Evolutionary conservation across 768 basidiomycete species (phyloP).

Genomic region (Leccinum subgranulosum): DNA sequence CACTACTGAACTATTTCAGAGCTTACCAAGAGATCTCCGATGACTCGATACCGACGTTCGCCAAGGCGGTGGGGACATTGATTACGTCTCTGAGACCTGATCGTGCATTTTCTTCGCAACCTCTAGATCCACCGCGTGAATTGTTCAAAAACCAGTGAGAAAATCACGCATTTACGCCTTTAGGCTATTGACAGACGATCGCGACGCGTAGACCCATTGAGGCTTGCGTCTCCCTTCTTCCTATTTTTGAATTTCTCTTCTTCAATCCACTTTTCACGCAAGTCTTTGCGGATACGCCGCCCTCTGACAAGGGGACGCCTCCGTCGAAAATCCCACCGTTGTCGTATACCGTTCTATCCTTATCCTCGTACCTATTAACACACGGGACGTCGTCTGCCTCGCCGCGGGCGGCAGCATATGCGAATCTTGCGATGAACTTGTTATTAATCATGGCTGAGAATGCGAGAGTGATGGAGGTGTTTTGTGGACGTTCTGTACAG

Average conservation of each 20-base stretch:
- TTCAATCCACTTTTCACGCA: slow-evolving; percentile 47
- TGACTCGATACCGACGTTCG: slow-evolving; percentile 49
- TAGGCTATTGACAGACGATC: neutral
- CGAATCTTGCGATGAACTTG: slow-evolving; percentile 52
- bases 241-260: slow-evolving; percentile 59
- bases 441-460: slow-evolving; percentile 52
- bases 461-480: slow-evolving; percentile 20
- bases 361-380: slow-evolving; percentile 64
- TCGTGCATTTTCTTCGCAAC: slow-evolving; percentile 46
- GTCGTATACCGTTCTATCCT: slow-evolving; percentile 47
- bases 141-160: slow-evolving; percentile 57
- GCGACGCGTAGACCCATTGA: slow-evolving; percentile 54
- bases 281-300: slow-evolving; percentile 41
- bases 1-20: slow-evolving; percentile 30
- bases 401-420: slow-evolving; percentile 59
- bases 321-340: slow-evolving; percentile 32
- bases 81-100: slow-evolving; percentile 53
- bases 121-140: slow-evolving; percentile 47
- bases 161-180: neutral
- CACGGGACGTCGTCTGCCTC: slow-evolving; percentile 59
- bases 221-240: slow-evolving; percentile 54
- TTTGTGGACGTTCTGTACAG: no score
- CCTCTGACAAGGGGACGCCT: slow-evolving; percentile 25
- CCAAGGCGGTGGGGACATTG: slow-evolving; percentile 50
- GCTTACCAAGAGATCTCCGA: slow-evolving; percentile 55